These are phyloP conservation scores for Podaxis sp. DNA, from an alignment of 768 basidiomycete genomes.

Conservation along the genomic window DNA sequence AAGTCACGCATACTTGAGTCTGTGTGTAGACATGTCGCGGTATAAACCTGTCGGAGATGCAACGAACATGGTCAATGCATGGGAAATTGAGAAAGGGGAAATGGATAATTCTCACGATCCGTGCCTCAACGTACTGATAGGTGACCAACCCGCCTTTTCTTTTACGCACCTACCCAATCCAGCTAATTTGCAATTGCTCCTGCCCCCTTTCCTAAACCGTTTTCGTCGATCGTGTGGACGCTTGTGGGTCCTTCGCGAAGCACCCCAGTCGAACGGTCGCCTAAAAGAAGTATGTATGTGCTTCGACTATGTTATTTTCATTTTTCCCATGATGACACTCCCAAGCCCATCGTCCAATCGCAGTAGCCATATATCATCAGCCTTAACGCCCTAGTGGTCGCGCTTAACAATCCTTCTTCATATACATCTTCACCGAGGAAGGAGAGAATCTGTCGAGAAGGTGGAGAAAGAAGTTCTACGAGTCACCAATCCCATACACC, in stretches of 20 bases:
- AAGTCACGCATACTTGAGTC: too few species aligned
- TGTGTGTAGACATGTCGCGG: too few species aligned
- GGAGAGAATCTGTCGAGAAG: neutral
- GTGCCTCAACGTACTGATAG: neutral
- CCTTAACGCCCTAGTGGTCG: neutral
- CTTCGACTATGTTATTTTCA: neutral
- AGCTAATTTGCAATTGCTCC: neutral
- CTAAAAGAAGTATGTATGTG: neutral
- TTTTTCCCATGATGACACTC: conserved; percentile 2
- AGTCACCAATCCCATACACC: neutral
- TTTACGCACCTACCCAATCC: neutral
- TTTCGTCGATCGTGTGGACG: neutral
- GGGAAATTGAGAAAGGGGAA: neutral
- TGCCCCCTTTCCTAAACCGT: neutral
- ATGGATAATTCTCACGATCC: neutral
- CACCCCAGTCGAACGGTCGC: neutral
- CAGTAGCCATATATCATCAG: neutral
- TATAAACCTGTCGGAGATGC: too few species aligned
- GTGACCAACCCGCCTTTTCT: neutral
- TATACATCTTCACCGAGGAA: neutral
- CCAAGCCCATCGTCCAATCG: neutral
- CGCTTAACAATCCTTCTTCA: neutral
- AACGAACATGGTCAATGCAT: neutral
- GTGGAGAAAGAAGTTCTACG: neutral
- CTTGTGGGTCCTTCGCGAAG: neutral